These are phyloP conservation scores for Arthrobotrys megalospora DNA, from an alignment of 2,329 filamentous ascomycete genomes.

Conservation along the genomic window DNA sequence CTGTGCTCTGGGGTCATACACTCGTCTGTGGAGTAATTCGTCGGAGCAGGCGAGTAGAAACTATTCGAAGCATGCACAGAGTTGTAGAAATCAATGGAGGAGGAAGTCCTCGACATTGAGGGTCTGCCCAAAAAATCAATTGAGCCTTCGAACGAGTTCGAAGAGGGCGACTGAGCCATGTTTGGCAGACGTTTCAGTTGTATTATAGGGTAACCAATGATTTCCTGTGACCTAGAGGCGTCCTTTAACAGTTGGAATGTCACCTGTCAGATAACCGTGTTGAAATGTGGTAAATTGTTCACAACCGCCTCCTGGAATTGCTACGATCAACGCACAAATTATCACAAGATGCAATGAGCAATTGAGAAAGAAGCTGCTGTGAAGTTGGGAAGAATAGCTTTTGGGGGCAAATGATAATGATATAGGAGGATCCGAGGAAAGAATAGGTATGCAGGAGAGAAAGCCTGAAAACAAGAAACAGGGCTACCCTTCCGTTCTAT, in stretches of 20 bases:
- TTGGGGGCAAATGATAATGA: background rate
- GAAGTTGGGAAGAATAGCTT: slow-evolving; percentile 23
- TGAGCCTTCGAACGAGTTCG: slow-evolving; percentile 41
- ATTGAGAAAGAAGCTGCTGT: background rate
- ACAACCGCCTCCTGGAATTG: background rate
- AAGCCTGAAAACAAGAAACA: slow-evolving; percentile 12
- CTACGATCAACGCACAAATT: slow-evolving; percentile 54
- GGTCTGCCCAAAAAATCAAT: slow-evolving; percentile 58
- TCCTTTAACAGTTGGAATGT: slow-evolving; percentile 2
- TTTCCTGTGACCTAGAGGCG: background rate
- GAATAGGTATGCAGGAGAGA: slow-evolving; percentile 32
- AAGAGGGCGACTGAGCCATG: slow-evolving; percentile 35
- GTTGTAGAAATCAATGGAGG: slow-evolving; percentile 50
- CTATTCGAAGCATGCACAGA: slow-evolving; percentile 33
- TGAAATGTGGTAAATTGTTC: slow-evolving; percentile 55
- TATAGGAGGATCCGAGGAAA: slow-evolving; percentile 18
- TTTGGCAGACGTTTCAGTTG: slow-evolving; percentile 24
- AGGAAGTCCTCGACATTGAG: slow-evolving; percentile 44
- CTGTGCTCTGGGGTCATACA: slow-evolving; percentile 53
- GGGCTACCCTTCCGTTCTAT: slow-evolving; percentile 44
- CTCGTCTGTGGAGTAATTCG: slow-evolving; percentile 52
- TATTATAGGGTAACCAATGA: background rate
- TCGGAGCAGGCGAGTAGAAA: slow-evolving; percentile 55
- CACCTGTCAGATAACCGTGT: slow-evolving; percentile 24
- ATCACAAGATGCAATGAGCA: slow-evolving; percentile 33